Conservation (phyloP, 768 basidiomycete species). For the Polyporus arcularius region DNA sequence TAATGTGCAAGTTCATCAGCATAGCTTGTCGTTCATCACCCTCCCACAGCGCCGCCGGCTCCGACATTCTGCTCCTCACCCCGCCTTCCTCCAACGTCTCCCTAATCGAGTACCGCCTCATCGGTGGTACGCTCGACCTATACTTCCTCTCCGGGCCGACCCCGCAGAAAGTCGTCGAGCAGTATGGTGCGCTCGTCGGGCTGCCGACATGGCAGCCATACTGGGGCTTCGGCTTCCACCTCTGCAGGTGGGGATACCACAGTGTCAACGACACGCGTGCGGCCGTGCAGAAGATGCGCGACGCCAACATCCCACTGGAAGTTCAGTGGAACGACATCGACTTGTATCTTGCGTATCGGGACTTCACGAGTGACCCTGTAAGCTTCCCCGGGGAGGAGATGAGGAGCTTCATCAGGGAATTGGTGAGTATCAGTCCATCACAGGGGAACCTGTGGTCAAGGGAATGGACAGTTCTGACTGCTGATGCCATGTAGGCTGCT, state of each 20-base stretch:
- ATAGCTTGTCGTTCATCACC: neutral
- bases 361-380: slow-evolving; percentile 69
- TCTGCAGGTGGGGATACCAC: slow-evolving; percentile 60
- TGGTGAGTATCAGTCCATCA: slow-evolving; percentile 43
- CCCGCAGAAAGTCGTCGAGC: slow-evolving; percentile 59
- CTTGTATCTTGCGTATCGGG: slow-evolving; percentile 66
- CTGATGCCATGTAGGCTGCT: slow-evolving; percentile 27
- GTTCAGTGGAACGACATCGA: slow-evolving; percentile 83
- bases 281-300: slow-evolving; percentile 60
- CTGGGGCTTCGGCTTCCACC: slow-evolving; percentile 80
- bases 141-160: slow-evolving; percentile 64
- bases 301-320: slow-evolving; percentile 76
- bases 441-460: too few relatives aligned
- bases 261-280: slow-evolving; percentile 56
- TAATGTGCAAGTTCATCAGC: neutral
- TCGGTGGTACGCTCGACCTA: slow-evolving; percentile 76
- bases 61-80: slow-evolving; percentile 69
- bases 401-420: slow-evolving; percentile 50
- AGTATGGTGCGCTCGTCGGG: slow-evolving; percentile 66
- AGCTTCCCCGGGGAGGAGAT: slow-evolving; percentile 58
- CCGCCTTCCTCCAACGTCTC: slow-evolving; percentile 55
- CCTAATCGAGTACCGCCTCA: slow-evolving; percentile 67
- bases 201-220: slow-evolving; percentile 69
- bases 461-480: neutral
- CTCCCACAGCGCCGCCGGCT: slow-evolving; percentile 58